Evolutionary conservation across 2,329 filamentous ascomycete genomes (phyloP), one percentile per base, ranked within the genome.

Genomic region (Botrytis aclada): DNA sequence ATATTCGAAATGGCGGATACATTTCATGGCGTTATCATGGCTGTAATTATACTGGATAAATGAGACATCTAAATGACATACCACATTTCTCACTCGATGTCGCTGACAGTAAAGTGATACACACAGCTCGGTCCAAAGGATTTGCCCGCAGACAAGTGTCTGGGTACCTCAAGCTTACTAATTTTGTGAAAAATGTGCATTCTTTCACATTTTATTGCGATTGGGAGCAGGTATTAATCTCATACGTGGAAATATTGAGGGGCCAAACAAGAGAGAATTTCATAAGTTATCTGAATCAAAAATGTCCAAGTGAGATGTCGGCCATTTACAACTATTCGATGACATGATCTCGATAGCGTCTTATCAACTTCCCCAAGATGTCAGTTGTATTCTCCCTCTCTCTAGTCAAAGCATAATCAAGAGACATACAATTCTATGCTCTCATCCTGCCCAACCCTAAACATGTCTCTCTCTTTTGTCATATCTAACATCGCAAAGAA

Each of bases 11-110:
- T 32, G 37, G 65, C 32, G 47, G 65, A 56, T 67, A 56, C 47
- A 67, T n/a, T 51, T n/a, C 25, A 29, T 39, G 65, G 65, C 65
- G 65, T 67, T 67, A 56, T 56, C 65, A 67, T 56, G 65, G 47
- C 65, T 67, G 47, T 67, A 41, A 56, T 67, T 67, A 56, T 41
- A 67, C 34, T 18, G 45, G 16, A 56, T 32, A 56, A 56, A 56
- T 56, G 25, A 56, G 45, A 43, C 32, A 39, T 56, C 47, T 67
- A 56, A 51, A 67, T 56, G 7, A 41, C 39, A 41, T 29, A 41
- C 25, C n/a, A 67, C n/a, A 67, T 51, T 41, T 67, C 34, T 56
- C 34, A 0, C 45, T 41, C 64, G 4, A 51, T 67, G 25, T 41
- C 64, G 25, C 47, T 43, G 47, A 41, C 8, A 16, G 47, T 67